These are phyloP conservation scores for Leptographium radiaticola DNA, from an alignment of 2,329 filamentous ascomycete species.

Conservation along the genomic window DNA sequence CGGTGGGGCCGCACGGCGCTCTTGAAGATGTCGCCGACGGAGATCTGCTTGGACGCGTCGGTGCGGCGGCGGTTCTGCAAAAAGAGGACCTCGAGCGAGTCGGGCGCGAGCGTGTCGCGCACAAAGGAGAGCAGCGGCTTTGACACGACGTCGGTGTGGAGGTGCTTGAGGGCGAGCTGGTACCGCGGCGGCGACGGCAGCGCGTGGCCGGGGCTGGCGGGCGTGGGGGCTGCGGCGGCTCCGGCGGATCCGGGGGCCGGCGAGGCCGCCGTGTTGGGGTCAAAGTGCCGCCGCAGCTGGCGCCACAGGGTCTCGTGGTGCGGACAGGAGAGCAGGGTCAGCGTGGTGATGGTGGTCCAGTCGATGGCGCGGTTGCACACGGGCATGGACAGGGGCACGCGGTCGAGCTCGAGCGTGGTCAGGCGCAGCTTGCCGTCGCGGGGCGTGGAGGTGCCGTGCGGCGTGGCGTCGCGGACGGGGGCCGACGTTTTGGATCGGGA, in stretches of 20 bases:
- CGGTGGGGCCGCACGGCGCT: constrained; percentile 59
- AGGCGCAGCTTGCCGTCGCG: constrained; percentile 49
- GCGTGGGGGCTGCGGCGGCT: constrained; percentile 8
- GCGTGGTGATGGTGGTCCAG: constrained; percentile 56
- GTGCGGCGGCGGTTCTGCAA: constrained; percentile 49
- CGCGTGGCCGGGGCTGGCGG: background rate
- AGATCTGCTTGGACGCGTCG: constrained; percentile 38
- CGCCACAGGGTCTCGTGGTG: constrained; percentile 67
- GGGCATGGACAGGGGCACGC: constrained; percentile 57
- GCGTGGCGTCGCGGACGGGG: no score
- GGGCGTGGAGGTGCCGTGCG: background rate
- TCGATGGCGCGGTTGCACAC: constrained; percentile 61
- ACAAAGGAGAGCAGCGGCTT: constrained; percentile 58
- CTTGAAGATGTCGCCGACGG: constrained; percentile 58
- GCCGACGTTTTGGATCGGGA: background rate
- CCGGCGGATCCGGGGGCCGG: no score
- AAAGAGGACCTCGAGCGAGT: constrained; percentile 68
- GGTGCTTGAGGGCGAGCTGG: constrained; percentile 53
- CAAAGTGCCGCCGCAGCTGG: constrained; percentile 49
- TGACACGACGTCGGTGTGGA: constrained; percentile 64
- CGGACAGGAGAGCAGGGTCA: constrained; percentile 62
- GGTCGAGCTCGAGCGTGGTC: constrained; percentile 63
- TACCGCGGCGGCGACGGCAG: constrained; percentile 29
- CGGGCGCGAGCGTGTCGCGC: constrained; percentile 63
- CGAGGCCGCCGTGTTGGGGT: constrained; percentile 24